Conservation (phyloP, 306 rosid species). For the Gynostemma pentaphyllum region DNA sequence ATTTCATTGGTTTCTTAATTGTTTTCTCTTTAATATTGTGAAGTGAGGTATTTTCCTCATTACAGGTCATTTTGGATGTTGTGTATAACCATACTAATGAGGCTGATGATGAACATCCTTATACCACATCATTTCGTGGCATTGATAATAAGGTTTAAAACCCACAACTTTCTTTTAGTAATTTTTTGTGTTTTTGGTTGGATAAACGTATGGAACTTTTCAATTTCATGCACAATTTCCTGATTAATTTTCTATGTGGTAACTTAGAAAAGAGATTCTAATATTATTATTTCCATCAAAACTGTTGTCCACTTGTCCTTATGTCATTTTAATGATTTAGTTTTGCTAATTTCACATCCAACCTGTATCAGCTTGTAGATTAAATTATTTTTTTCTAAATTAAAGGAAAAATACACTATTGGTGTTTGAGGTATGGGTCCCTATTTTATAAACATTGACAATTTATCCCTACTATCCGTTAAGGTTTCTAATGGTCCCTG, state of each 20-base stretch:
- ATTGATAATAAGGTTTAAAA: slow-evolving; percentile 77
- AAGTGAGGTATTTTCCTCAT: slow-evolving; percentile 12
- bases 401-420: no score
- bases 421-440: no score
- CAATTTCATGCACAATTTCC: neutral
- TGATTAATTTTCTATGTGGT: neutral
- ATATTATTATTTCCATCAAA: no score
- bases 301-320: no score
- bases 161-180: slow-evolving; percentile 1
- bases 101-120: slow-evolving; percentile 63
- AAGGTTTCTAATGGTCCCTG: no score
- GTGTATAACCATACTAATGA: slow-evolving; percentile 95
- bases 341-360: no score
- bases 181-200: neutral
- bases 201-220: neutral
- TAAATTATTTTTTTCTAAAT: no score
- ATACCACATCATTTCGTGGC: slow-evolving; percentile 90
- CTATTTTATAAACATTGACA: no score
- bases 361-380: no score
- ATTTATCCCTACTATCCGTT: no score
- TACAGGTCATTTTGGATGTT: slow-evolving; percentile 91
- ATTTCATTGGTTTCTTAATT: neutral
- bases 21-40: neutral
- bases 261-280: no score
- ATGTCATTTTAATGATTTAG: no score